Evolutionary conservation across 345 rosid genomes (phyloP).

Genomic region (Ceriops decandra): DNA sequence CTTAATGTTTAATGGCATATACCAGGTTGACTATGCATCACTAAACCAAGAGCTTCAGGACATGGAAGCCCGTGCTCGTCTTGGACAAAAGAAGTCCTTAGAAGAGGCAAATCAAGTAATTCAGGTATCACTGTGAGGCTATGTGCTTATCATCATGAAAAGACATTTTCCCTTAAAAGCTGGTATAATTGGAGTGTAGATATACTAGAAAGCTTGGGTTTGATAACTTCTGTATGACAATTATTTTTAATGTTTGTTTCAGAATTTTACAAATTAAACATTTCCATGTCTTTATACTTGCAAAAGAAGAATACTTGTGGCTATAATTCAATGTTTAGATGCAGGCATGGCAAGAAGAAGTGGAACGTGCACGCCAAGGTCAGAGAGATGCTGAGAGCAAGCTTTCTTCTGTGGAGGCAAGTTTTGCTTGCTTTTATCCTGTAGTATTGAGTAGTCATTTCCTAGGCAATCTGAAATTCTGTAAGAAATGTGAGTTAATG

Average conservation of each 20-base stretch:
- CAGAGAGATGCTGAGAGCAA: constrained; percentile 97
- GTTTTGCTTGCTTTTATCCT: constrained; percentile 19
- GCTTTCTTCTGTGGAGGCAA: constrained; percentile 82
- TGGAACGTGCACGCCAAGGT: constrained; percentile 88
- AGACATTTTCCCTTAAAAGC: too few species aligned
- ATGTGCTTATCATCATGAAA: background rate
- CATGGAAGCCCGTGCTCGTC: constrained; percentile 79
- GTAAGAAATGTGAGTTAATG: constrained; percentile 3
- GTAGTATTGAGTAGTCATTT: constrained; percentile 1
- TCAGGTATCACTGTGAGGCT: constrained; percentile 54
- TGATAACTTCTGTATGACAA: too few species aligned
- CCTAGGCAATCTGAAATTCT: background rate
- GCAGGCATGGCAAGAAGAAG: constrained; percentile 98
- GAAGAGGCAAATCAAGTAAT: constrained; percentile 89
- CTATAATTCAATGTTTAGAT: constrained; percentile 34
- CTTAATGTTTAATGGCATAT: too few species aligned
- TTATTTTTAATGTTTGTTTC: too few species aligned
- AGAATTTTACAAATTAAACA: too few species aligned
- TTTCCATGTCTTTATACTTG: too few species aligned
- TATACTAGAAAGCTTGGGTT: too few species aligned
- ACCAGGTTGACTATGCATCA: constrained; percentile 82
- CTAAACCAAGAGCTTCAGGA: constrained; percentile 94
- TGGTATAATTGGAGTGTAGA: too few species aligned
- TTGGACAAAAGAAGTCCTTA: constrained; percentile 80
- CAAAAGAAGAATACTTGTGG: too few species aligned